Evolutionary conservation across 345 rosid species (phyloP).

Genomic region (Camelina neglecta): DNA sequence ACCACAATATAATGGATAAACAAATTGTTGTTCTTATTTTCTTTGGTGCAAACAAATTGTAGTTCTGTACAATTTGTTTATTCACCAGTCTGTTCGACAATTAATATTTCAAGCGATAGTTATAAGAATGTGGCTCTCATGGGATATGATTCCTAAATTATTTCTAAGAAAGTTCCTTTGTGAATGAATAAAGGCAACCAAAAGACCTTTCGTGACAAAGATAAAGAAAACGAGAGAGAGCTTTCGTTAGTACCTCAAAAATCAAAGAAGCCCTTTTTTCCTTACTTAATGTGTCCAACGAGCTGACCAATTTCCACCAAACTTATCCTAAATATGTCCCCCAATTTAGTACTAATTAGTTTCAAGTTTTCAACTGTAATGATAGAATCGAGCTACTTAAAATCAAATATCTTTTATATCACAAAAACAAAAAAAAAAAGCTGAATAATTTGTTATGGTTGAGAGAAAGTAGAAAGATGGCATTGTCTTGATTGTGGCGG

Average conservation of each 20-base stretch:
- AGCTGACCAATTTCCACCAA: conserved; percentile 48
- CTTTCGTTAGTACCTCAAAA: conserved; percentile 43
- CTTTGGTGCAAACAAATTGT: no score
- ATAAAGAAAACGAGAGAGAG: neutral
- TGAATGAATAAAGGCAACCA: conserved; percentile 37
- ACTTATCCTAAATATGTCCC: conserved; percentile 39
- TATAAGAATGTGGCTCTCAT: neutral
- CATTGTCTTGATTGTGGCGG: conserved; percentile 42
- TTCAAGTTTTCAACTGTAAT: neutral
- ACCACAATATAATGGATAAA: no score
- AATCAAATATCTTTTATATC: neutral
- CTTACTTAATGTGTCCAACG: conserved; percentile 44
- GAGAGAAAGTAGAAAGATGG: conserved; percentile 45
- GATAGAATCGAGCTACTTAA: neutral
- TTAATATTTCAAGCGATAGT: neutral
- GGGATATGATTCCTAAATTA: conserved; percentile 5
- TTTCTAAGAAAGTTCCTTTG: conserved; percentile 18
- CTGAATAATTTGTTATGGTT: conserved; percentile 34
- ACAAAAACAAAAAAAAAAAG: neutral
- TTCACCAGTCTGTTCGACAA: neutral
- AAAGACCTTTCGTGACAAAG: conserved; percentile 17
- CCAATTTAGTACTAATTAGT: conserved; percentile 20
- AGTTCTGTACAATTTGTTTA: neutral
- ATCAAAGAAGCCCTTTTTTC: conserved; percentile 42
- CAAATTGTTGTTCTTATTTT: no score